Evolutionary conservation across 2,329 filamentous ascomycete species (phyloP).

Genomic region (Niveomyces coronatus): DNA sequence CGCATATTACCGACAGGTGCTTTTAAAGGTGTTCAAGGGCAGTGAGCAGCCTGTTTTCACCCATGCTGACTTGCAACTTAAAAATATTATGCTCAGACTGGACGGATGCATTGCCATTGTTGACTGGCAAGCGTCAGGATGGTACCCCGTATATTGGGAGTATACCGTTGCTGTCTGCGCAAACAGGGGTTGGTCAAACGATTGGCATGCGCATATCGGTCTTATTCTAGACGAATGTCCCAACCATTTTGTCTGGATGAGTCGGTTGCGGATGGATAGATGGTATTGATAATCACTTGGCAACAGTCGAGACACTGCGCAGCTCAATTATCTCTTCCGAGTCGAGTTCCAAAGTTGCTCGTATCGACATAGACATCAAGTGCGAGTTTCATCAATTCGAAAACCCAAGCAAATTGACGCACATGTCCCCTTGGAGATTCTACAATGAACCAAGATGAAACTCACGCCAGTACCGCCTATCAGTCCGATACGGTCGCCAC

Average conservation of each 20-base stretch:
- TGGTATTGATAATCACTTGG: constrained; percentile 1
- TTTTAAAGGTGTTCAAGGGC: constrained; percentile 2
- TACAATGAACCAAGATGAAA: not conserved
- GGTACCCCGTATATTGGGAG: constrained; percentile 7
- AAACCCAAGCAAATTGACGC: not conserved
- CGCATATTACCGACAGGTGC: constrained; percentile 5
- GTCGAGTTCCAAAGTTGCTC: not conserved
- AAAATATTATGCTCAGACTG: constrained; percentile 2
- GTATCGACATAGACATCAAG: not conserved
- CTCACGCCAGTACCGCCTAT: not conserved
- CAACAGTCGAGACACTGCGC: not conserved
- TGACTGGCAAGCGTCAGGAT: constrained; percentile 7
- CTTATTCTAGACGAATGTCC: constrained; percentile 4
- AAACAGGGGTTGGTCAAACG: constrained; percentile 4
- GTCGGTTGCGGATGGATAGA: constrained; percentile 3
- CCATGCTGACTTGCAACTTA: constrained; percentile 6
- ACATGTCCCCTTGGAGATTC: not conserved
- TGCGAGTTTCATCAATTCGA: not conserved
- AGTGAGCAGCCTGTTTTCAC: constrained; percentile 1
- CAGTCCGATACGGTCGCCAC: not conserved
- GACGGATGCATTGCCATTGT: constrained; percentile 3
- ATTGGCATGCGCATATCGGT: constrained; percentile 4
- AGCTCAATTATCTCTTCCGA: not conserved
- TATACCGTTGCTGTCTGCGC: constrained; percentile 4
- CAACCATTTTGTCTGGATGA: constrained; percentile 5